These are phyloP conservation scores for Pterocarpus macrocarpus DNA, from an alignment of 306 rosid genomes.

Conservation along the genomic window DNA sequence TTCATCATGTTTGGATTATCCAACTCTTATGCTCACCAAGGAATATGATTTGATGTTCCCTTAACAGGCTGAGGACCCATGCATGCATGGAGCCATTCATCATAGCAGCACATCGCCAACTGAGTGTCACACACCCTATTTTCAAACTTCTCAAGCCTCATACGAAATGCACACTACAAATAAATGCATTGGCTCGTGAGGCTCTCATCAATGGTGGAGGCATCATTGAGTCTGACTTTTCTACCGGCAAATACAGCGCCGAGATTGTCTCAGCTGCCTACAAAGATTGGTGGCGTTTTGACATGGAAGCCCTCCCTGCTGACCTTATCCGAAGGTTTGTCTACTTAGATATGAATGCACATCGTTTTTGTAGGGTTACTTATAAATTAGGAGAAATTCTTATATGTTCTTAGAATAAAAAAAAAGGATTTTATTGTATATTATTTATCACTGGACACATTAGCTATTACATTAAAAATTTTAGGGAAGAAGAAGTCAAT, in stretches of 20 bases:
- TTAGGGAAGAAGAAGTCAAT: no score
- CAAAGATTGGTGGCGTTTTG: slow-evolving; percentile 57
- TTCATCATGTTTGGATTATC: background rate
- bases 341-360: background rate
- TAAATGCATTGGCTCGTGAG: slow-evolving; percentile 58
- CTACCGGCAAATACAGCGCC: slow-evolving; percentile 41
- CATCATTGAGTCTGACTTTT: slow-evolving; percentile 51
- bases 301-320: slow-evolving; percentile 52
- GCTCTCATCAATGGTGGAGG: slow-evolving; percentile 56
- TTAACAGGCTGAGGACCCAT: slow-evolving; percentile 56
- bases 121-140: slow-evolving; percentile 54
- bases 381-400: no score
- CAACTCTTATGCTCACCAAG: background rate
- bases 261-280: slow-evolving; percentile 52
- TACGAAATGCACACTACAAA: slow-evolving; percentile 52
- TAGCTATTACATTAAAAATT: no score
- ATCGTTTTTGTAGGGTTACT: background rate
- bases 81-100: slow-evolving; percentile 59
- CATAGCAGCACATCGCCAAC: slow-evolving; percentile 50
- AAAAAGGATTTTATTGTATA: no score
- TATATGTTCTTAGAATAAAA: no score
- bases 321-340: slow-evolving; percentile 56
- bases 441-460: no score
- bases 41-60: background rate
- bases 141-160: slow-evolving; percentile 57